A percentile compares a stretch with the other conserved stretches of the same genome.
These are phyloP conservation scores for Rhododendron vialii DNA, from an alignment of 148 eudicot species.

Conservation along the genomic window DNA sequence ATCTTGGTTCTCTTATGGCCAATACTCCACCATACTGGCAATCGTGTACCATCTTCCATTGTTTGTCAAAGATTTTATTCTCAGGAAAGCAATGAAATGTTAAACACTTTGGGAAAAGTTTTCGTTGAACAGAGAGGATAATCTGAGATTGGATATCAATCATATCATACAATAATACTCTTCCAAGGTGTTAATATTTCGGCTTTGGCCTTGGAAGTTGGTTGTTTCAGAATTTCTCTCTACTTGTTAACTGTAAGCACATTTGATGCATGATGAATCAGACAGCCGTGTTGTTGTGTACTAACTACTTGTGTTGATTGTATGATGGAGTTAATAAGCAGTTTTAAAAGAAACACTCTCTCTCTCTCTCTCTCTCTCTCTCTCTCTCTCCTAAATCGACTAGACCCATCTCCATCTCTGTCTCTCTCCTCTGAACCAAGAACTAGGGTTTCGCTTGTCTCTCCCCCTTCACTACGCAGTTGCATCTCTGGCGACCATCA, in stretches of 20 bases:
- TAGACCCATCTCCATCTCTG: too few species aligned
- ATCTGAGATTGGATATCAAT: neutral
- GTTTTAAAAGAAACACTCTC: neutral
- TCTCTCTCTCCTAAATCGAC: too few species aligned
- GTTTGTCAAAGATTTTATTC: slow-evolving; percentile 55
- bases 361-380: too few species aligned
- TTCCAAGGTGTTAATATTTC: neutral
- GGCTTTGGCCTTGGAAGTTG: neutral
- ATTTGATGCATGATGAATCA: neutral
- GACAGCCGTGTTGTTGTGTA: neutral
- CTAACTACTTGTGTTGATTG: neutral
- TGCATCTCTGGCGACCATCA: too few species aligned
- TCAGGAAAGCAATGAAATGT: slow-evolving; percentile 44
- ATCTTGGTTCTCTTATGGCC: slow-evolving; percentile 75
- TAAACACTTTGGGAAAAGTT: slow-evolving; percentile 8
- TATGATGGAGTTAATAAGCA: neutral
- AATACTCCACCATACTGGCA: slow-evolving; percentile 44
- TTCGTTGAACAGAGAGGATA: neutral
- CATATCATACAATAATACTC: neutral
- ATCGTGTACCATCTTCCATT: slow-evolving; percentile 62
- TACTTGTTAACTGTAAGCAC: neutral
- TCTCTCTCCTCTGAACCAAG: too few species aligned
- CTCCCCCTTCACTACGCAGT: too few species aligned
- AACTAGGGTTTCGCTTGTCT: too few species aligned
- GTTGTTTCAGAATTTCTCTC: neutral